Conservation (phyloP, 768 basidiomycete genomes). For the Amanita fuliginea region DNA sequence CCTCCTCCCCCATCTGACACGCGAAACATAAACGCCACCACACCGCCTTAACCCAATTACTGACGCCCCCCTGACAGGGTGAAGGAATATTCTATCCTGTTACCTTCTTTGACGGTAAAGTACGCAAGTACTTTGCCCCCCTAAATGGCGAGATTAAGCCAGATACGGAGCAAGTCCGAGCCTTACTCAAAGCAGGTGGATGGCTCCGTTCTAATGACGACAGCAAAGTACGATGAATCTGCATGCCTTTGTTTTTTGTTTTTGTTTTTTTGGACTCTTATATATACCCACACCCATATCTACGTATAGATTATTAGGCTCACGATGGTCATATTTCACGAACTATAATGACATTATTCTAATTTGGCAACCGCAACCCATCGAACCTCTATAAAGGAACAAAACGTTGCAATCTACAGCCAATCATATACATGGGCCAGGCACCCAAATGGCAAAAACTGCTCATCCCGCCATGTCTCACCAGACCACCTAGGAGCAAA, state of each 20-base stretch:
- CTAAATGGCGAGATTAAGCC: conserved; percentile 61
- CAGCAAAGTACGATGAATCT: background rate
- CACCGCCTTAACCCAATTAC: background rate
- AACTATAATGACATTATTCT: background rate
- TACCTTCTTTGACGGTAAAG: conserved; percentile 28
- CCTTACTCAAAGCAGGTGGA: conserved; percentile 36
- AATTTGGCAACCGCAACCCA: no score
- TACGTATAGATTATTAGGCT: background rate
- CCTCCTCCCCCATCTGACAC: background rate
- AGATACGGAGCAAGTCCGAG: conserved; percentile 32
- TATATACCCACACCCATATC: background rate
- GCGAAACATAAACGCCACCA: background rate
- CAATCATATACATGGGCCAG: background rate
- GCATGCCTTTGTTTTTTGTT: background rate
- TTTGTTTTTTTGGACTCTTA: background rate
- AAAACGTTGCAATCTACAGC: background rate
- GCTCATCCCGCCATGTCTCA: background rate
- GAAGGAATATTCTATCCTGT: conserved; percentile 46
- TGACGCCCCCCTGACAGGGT: conserved; percentile 18
- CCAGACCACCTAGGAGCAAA: background rate
- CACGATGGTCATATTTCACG: background rate
- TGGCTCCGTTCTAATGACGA: conserved; percentile 24
- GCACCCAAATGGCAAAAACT: no score
- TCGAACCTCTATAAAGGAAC: conserved; percentile 45
- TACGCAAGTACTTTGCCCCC: conserved; percentile 53